A percentile compares a stretch with the other conserved stretches of the same genome.
These are phyloP conservation scores for Aspergillus caelatus DNA, from an alignment of 2,329 filamentous ascomycete genomes.

Conservation along the genomic window DNA sequence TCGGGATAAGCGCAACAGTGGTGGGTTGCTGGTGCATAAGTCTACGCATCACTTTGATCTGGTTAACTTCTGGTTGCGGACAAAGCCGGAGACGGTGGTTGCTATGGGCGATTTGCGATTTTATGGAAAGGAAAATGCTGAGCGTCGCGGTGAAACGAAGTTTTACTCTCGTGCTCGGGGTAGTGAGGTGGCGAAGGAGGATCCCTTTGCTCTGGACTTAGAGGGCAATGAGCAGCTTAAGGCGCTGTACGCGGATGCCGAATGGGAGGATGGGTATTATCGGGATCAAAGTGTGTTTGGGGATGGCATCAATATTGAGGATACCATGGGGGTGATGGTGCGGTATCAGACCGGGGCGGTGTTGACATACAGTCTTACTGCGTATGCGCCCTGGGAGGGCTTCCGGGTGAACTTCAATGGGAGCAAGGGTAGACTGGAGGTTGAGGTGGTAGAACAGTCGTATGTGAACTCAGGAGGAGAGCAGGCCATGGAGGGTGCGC, in stretches of 20 bases:
- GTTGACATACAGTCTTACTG: slow-evolving; percentile 58
- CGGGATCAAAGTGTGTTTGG: slow-evolving; percentile 66
- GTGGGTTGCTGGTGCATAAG: slow-evolving; percentile 64
- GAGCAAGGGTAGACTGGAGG: slow-evolving; percentile 60
- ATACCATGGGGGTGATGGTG: slow-evolving; percentile 65
- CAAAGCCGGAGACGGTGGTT: slow-evolving; percentile 58
- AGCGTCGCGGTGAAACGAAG: slow-evolving; percentile 53
- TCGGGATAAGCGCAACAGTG: slow-evolving; percentile 62
- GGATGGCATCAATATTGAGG: slow-evolving; percentile 66
- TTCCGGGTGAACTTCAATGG: slow-evolving; percentile 42
- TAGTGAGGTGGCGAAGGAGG: slow-evolving; percentile 53
- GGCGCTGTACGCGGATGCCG: slow-evolving; percentile 63
- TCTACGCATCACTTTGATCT: slow-evolving; percentile 67
- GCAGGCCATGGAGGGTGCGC: slow-evolving; percentile 45
- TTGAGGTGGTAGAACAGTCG: slow-evolving; percentile 60
- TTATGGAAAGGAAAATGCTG: slow-evolving; percentile 65
- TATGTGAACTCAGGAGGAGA: slow-evolving; percentile 65
- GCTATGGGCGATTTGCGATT: slow-evolving; percentile 62
- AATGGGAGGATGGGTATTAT: slow-evolving; percentile 65
- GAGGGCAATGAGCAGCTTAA: slow-evolving; percentile 57
- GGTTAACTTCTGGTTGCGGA: slow-evolving; percentile 65
- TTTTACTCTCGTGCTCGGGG: slow-evolving; percentile 53
- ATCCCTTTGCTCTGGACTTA: slow-evolving; percentile 63
- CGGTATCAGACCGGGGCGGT: slow-evolving; percentile 60
- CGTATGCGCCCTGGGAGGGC: slow-evolving; percentile 60